Evolutionary conservation across 805 yeast species (phyloP).

Genomic region (Hermanozyma aechmeae): DNA sequence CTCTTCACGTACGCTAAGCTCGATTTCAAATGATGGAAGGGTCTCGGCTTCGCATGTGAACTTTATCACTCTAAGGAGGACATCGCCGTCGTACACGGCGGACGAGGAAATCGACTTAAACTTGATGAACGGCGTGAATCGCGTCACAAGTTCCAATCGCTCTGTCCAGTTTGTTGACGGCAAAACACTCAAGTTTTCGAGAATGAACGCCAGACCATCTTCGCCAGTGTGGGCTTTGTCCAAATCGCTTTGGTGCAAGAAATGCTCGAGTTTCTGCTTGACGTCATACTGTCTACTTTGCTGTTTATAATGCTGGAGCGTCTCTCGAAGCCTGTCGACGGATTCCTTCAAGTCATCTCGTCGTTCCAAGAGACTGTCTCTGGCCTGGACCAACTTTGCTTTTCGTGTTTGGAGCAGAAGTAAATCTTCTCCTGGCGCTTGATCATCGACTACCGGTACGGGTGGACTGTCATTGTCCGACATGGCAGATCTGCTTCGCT

Average conservation of each 20-base stretch:
- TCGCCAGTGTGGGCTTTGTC: conserved; percentile 5
- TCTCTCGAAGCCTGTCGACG: conserved; percentile 3
- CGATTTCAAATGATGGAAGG: neutral
- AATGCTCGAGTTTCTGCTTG: conserved; percentile 7
- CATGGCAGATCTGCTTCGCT: neutral
- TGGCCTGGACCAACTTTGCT: conserved; percentile 5
- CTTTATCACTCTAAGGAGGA: no score
- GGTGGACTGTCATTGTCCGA: conserved; percentile 1
- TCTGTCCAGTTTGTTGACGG: conserved; percentile 26
- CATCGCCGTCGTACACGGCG: neutral
- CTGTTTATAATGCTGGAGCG: conserved; percentile 5
- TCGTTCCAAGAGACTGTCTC: conserved; percentile 5
- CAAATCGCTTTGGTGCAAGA: conserved; percentile 9
- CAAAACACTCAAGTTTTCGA: conserved; percentile 16
- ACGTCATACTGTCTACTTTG: conserved; percentile 8
- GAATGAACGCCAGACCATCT: conserved; percentile 7
- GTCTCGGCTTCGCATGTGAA: no score
- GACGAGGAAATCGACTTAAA: neutral
- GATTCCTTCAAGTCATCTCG: conserved; percentile 4
- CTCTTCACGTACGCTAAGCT: neutral
- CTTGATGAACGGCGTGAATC: neutral
- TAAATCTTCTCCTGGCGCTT: no score
- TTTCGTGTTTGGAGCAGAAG: conserved; percentile 6
- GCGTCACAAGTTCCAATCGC: conserved; percentile 13
- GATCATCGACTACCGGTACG: conserved; percentile 2